Base-by-base conservation (phyloP, 306 rosid genomes). In the Dryas alaskensis region DNA sequence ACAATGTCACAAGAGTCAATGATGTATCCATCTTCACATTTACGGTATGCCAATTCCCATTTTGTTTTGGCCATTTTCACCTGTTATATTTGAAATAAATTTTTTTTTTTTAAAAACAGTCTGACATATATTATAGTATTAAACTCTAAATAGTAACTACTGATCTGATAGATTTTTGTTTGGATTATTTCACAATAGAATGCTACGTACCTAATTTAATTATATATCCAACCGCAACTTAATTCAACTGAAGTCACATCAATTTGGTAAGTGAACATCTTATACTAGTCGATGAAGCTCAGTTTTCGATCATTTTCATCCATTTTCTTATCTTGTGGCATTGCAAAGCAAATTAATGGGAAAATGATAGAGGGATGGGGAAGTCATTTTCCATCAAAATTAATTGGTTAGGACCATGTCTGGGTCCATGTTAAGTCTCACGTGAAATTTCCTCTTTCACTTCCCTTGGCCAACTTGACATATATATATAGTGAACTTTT, bases 371-470 rank as follows among this genome's bases (percentile, higher is more conserved):
- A 47, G 60, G 68, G 69, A 68, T 12, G 27, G 17, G 60, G 48
- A 6, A 25, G 65, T 49, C 74, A 68, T 31, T 47, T n/a, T 59
- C 54, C 68, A 73, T 27, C 22, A 44, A 65, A 5, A 39, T 5
- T n/a, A 46, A 31, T 69, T 16, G 72, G 2, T 13, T 12, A 13
- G 64, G 44, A 11, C 19, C 14, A 66, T 44, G 14, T 8, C 12
- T 14, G 22, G 27, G 73, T 31, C 67, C 44, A n/a, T 58, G 1
- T 48, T 42, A 49, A n/a, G 8, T 39, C 48, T 16, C 69, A 42
- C 47, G n/a, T 68, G 80, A 59, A 58, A 14, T 60, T 67, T 48
- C 68, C 70, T 13, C 61, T 46, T 65, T 39, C 45, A 16, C 13
- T 51, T 27, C 7, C 46, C 48, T 46, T 42, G 11, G 31, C 22